Conservation (phyloP, 1,284 basidiomycete genomes). For the Trametes hirsuta region DNA sequence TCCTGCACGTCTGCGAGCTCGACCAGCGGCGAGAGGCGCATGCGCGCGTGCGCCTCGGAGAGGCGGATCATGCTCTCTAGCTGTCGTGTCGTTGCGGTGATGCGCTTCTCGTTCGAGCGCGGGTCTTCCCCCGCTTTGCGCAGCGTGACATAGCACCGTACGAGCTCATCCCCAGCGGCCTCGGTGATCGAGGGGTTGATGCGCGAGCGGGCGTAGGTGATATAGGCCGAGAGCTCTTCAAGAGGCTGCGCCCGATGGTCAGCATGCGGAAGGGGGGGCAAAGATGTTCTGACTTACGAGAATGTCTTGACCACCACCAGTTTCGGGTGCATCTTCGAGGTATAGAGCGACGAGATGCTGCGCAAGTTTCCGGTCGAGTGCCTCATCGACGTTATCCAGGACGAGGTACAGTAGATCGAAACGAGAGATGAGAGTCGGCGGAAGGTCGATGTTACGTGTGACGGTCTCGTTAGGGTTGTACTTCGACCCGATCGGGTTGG, state of each 20-base stretch:
- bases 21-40: constrained; percentile 88
- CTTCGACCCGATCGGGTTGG: constrained; percentile 95
- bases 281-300: constrained; percentile 59
- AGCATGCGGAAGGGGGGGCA: neutral
- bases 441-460: constrained; percentile 88
- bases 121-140: constrained; percentile 92
- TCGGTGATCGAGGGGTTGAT: constrained; percentile 91
- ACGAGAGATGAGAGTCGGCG: constrained; percentile 96
- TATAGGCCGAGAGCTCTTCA: constrained; percentile 91
- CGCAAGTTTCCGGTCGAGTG: constrained; percentile 86
- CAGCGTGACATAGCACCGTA: constrained; percentile 90
- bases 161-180: constrained; percentile 84
- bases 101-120: constrained; percentile 86
- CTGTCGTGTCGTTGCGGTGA: constrained; percentile 97
- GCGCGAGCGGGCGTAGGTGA: constrained; percentile 90
- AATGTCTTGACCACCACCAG: constrained; percentile 67
- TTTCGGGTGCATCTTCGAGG: constrained; percentile 86
- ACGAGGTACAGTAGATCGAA: constrained; percentile 99
- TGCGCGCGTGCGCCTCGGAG: constrained; percentile 94
- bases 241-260: constrained; percentile 60
- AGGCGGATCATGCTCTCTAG: constrained; percentile 98
- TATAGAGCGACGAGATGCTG: constrained; percentile 94
- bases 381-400: constrained; percentile 93
- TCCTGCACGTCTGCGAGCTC: constrained; percentile 89
- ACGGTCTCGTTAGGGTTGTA: constrained; percentile 92